Conservation (phyloP, 805 yeast species). For the Metschnikowia koreensis region DNA sequence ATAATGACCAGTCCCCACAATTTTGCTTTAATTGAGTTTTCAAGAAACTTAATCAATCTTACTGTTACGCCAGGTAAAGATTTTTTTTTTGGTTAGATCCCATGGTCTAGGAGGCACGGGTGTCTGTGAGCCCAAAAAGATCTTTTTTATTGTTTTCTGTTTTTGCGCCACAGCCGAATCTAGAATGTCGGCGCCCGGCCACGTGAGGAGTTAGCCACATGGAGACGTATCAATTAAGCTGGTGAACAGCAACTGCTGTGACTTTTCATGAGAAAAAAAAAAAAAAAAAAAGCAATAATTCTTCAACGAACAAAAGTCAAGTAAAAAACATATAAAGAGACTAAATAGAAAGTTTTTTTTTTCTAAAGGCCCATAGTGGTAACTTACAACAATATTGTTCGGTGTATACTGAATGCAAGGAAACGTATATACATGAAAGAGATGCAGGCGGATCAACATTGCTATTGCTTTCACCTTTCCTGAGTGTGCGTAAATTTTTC, state of each 20-base stretch:
- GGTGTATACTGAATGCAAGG: not conserved
- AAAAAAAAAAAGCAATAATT: too few relatives aligned
- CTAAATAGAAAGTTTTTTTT: too few relatives aligned
- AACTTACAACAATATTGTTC: not conserved
- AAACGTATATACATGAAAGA: not conserved
- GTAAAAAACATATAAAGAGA: too few relatives aligned
- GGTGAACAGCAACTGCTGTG: too few relatives aligned
- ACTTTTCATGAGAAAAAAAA: too few relatives aligned
- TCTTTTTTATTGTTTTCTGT: too few relatives aligned
- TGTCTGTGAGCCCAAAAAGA: not conserved
- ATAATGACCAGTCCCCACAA: not conserved
- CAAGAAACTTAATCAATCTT: not conserved
- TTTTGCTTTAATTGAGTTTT: not conserved
- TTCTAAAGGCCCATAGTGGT: not conserved
- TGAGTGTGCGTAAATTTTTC: too few relatives aligned
- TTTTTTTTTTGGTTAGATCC: not conserved
- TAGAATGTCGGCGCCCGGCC: not conserved
- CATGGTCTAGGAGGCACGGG: not conserved
- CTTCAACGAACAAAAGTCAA: too few relatives aligned
- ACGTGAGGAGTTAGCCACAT: not conserved
- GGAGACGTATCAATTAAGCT: too few relatives aligned
- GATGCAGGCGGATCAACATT: too few relatives aligned
- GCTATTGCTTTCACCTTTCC: too few relatives aligned
- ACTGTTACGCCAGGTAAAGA: too few relatives aligned
- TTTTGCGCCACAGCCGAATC: not conserved